A percentile compares a stretch with the other conserved stretches of the same genome.
Conservation (phyloP, 2,329 filamentous ascomycete species). For the Emergomyces pasteurianus region DNA sequence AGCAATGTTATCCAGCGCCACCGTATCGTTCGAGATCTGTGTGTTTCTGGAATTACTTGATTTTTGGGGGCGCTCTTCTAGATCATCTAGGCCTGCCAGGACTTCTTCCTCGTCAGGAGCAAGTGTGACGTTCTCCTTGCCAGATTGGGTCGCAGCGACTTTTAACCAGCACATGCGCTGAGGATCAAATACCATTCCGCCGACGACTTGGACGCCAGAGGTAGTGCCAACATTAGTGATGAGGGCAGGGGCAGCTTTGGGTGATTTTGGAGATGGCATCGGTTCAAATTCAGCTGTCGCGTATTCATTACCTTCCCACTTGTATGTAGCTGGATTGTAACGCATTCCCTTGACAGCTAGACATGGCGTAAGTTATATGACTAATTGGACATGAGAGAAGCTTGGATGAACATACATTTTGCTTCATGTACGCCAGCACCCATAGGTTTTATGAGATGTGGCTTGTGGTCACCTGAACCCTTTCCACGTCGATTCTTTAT, state of each 20-base stretch:
- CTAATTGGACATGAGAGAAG: not conserved
- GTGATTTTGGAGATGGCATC: conserved; percentile 31
- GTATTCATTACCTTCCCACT: conserved; percentile 96
- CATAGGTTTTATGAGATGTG: conserved; percentile 80
- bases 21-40: conserved; percentile 9
- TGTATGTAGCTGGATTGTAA: conserved; percentile 76
- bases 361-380: conserved; percentile 7
- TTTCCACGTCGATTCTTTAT: conserved; percentile 34
- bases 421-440: conserved; percentile 58
- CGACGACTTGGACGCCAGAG: conserved; percentile 83
- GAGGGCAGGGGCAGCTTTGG: conserved; percentile 48
- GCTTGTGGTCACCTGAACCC: conserved; percentile 43
- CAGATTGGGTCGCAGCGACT: conserved; percentile 40
- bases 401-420: conserved; percentile 53
- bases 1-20: conserved; percentile 17
- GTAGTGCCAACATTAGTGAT: conserved; percentile 81
- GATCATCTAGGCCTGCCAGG: conserved; percentile 87
- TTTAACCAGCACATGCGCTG: conserved; percentile 98
- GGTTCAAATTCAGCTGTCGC: conserved; percentile 66
- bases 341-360: conserved; percentile 86
- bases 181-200: conserved; percentile 98
- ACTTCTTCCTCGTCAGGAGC: conserved; percentile 79
- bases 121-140: conserved; percentile 27
- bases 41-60: conserved; percentile 10
- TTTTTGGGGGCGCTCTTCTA: conserved; percentile 51